Evolutionary conservation across 345 rosid genomes (phyloP), one percentile per base, ranked within the genome.

Genomic region (Melaleuca quinquenervia): DNA sequence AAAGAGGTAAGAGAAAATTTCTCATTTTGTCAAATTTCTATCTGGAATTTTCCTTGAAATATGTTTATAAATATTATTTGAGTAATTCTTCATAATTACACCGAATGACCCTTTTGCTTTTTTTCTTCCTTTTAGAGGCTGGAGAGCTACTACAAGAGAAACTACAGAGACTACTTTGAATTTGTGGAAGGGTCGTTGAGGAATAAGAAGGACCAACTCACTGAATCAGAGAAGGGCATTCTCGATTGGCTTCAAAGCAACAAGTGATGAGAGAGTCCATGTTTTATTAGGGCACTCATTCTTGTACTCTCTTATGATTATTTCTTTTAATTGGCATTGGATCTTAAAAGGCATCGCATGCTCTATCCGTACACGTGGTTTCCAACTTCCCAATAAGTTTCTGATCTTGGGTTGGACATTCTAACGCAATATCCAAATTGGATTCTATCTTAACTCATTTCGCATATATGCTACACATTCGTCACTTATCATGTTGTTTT

Each of bases 161-260:
- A 96, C 86, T 95, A 95, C 94, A 93, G 89, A 87, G 98, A 95
- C 88, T 96, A 96, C 90, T 96, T 96, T 87, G 94, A 94, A 78
- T 92, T 91, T 86, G 94, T 93, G 36, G 96, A 95, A 92, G 99
- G 98, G 50, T 87, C 91, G 22, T 32, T 94, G 84, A 89, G 87
- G 76, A 94, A 92, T 84, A 97, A 94, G 95, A 85, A 92, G 55
- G 85, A 93, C 62, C 92, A 95, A 84, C 92, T 95, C 10, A 85
- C 90, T 29, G 97, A 95, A 87, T 87, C 98, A 11, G 98, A 95
- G 87, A 95, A 94, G 91, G 91, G 91, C n/a, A 95, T 97, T 87
- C 92, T 95, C 70, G 98, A 94, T 70, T 95, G 99, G 98, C 97
- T 95, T 44, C 86, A 91, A 86, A 70, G 88, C n/a, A 93, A 97